phyloP scores from a whole-genome alignment of 768 basidiomycete genomes.

The Rossbeevera mucosa region DNA sequence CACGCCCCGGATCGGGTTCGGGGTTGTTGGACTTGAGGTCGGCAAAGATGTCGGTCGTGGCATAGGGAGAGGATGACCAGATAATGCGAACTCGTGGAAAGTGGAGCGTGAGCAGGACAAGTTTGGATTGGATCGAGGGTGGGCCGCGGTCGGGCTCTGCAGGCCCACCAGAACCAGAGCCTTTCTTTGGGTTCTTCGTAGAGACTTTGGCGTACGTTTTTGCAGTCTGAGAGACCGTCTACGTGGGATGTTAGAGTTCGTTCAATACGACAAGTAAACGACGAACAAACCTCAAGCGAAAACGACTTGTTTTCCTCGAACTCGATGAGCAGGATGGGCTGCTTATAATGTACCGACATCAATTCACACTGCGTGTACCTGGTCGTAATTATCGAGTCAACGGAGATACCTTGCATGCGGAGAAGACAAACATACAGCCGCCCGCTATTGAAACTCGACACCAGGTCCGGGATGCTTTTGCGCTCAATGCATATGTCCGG shows the following conservation, averaged over 20 bases:
- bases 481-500: conserved; percentile 96
- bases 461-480: conserved; percentile 89
- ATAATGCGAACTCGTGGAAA: conserved; percentile 93
- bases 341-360: conserved; percentile 95
- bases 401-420: neutral
- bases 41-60: conserved; percentile 85
- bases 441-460: conserved; percentile 92
- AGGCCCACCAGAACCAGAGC: conserved; percentile 9
- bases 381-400: conserved; percentile 3
- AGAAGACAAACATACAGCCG: conserved; percentile 66
- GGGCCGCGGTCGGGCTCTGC: conserved; percentile 33
- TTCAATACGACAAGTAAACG: neutral
- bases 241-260: neutral
- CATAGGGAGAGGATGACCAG: conserved; percentile 96
- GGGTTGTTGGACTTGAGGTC: conserved; percentile 79
- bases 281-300: conserved; percentile 68
- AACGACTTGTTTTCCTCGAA: conserved; percentile 98
- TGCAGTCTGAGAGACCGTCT: conserved; percentile 57
- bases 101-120: conserved; percentile 81
- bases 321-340: conserved; percentile 89
- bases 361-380: conserved; percentile 97
- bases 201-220: conserved; percentile 66
- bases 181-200: conserved; percentile 49
- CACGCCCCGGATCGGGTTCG: conserved; percentile 76
- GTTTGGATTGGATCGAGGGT: conserved; percentile 79